Evolutionary conservation across 371 early-diverging fungal species (phyloP).

Genomic region (Rhizomucor miehei): DNA sequence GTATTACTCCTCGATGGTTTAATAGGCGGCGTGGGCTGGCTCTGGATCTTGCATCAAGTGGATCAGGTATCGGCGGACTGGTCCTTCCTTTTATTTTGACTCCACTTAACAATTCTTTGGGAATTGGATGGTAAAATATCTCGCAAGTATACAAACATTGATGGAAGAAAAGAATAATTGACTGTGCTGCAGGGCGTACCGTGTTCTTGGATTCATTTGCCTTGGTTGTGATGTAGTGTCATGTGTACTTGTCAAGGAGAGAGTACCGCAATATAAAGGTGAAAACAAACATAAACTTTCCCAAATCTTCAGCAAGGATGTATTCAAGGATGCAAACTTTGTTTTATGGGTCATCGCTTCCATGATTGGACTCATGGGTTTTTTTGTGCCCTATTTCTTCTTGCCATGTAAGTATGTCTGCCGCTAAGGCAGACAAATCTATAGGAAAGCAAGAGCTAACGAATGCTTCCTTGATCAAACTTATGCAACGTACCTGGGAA

Average conservation of each 20-base stretch:
- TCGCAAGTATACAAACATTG: too few species aligned
- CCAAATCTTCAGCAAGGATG: slow-evolving; percentile 41
- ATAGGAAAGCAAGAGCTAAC: neutral
- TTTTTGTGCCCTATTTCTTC: slow-evolving; percentile 61
- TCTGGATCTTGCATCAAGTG: slow-evolving; percentile 72
- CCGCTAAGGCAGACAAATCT: neutral
- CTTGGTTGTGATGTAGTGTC: slow-evolving; percentile 35
- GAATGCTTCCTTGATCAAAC: slow-evolving; percentile 10
- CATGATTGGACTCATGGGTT: slow-evolving; percentile 47
- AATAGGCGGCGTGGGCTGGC: slow-evolving; percentile 65
- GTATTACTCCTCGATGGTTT: slow-evolving; percentile 79
- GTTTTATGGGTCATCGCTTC: slow-evolving; percentile 40
- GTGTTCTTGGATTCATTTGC: slow-evolving; percentile 53
- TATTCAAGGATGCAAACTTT: slow-evolving; percentile 44
- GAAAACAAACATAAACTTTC: slow-evolving; percentile 9
- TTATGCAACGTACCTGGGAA: slow-evolving; percentile 29
- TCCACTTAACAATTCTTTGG: slow-evolving; percentile 51
- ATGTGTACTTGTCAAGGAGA: slow-evolving; percentile 35
- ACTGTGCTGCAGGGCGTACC: slow-evolving; percentile 41
- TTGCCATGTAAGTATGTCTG: slow-evolving; percentile 34
- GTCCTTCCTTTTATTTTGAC: slow-evolving; percentile 67
- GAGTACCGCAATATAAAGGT: slow-evolving; percentile 22
- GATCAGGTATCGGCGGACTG: slow-evolving; percentile 79
- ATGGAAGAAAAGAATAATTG: too few species aligned
- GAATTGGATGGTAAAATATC: slow-evolving; percentile 46